Evolutionary conservation across 129 eudicot species (phyloP), one percentile per base, ranked within the genome.

Genomic region (Oenanthe sinensis): DNA sequence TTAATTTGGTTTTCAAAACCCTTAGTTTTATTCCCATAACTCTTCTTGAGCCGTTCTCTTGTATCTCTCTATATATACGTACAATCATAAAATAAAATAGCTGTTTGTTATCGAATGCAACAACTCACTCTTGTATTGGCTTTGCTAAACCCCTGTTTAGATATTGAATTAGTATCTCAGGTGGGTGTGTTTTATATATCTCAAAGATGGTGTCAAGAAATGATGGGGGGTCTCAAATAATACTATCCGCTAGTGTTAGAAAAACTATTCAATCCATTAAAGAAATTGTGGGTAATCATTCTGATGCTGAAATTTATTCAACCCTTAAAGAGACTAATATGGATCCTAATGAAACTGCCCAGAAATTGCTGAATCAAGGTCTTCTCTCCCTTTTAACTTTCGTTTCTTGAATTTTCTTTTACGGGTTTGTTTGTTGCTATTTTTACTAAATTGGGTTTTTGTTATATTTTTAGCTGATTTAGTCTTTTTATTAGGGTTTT

Each of bases 281-380:
- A 83, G 98, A 95, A 82, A 85, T 95, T 62, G 97, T 91, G 46
- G 92, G 97, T 13, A 86, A 95, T 78, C 94, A 90, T 84, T 91
- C 97, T 24, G 98, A 95, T 85, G 89, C 96, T 81, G 97, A 90
- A 73, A 91, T 95, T 20, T 95, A 91, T 72, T 83, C 75, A 5
- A 76, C 96, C 75, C 97, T 95, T 58, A 88, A 86, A 86, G 98
- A 95, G 69, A 75, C 87, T 76, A 90, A 91, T 77, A 95, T 89
- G 97, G 94, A 95, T 82, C 95, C 98, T 80, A 88, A 95, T 69
- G 97, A 95, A 80, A 88, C 97, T 75, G 67, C 92, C 77, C 98
- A 95, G 84, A 91, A 91, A 83, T 82, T 95, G 88, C 79, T 95
- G 44, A 87, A 91, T 82, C 97, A 95, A 88, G 98, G 98, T 93